Base-by-base conservation (phyloP, 345 rosid genomes). In the Eucalyptus camaldulensis region DNA sequence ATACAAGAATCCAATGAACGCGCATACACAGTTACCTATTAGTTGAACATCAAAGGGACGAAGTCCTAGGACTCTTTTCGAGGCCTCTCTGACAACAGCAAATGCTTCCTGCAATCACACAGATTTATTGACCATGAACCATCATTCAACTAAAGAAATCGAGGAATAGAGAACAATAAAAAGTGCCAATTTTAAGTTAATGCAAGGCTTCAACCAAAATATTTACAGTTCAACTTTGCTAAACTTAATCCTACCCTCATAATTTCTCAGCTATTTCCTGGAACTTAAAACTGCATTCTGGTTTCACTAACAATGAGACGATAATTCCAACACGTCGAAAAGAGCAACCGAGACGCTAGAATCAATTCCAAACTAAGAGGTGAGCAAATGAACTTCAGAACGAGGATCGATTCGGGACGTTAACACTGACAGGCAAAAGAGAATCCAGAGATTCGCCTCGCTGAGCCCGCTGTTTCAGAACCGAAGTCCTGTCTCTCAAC, bases 51-150 rank as follows among this genome's bases (percentile, higher is more conserved):
- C 99, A 31, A 97, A 96, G 65, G 98, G 98, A 50, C 97, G 95
- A 51, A 97, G 98, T 51, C 99, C 99, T 13, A 96, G 94, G 88
- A 97, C 98, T 93, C 98, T 94, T 92, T 88, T 96, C 7, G 99
- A 96, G 90, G 96, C 99, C 91, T 96, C 99, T 94, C 99, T 94
- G 43, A 96, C 96, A 50, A 96, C 98, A 88, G 99, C 97, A 95
- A 95, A 97, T 25, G 99, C 97, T 91, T 97, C 99, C 99, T 96
- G 94, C 62, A 90, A 90, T 62, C 47, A 21, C 85, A 76, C 47
- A 40, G 85, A 76, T 76, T 40, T 40, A 37, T 40, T 40, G 47
- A 21, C 47, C 85, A 21, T 24, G 85, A 76, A 21, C 29, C 8
- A 40, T 10, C 22, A 76, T 12, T 76, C 47, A 40, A 40, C 85